These are phyloP conservation scores for Asterionellopsis glacialis DNA, from an alignment of 108 stramenopile genomes.

Conservation along the genomic window DNA sequence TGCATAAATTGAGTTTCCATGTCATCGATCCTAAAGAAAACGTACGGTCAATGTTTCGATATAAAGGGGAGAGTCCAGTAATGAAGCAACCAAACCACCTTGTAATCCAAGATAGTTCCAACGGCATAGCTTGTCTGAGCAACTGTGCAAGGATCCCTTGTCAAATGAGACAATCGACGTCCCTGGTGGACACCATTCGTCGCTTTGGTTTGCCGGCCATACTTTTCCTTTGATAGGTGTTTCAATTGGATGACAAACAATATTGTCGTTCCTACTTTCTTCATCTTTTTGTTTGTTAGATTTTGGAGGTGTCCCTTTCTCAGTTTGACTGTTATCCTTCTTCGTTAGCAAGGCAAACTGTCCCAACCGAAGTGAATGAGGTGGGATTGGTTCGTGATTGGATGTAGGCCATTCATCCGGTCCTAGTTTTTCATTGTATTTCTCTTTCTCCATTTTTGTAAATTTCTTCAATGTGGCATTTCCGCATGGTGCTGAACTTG, in stretches of 20 bases:
- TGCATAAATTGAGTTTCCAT: too few species aligned
- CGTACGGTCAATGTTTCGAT: slow-evolving; percentile 53
- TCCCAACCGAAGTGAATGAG: slow-evolving; percentile 61
- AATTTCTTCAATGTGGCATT: slow-evolving; percentile 84
- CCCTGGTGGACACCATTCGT: slow-evolving; percentile 84
- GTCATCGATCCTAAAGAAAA: too few species aligned
- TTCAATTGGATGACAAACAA: background rate
- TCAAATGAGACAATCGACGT: slow-evolving; percentile 50
- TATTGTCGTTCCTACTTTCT: background rate
- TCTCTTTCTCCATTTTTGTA: slow-evolving; percentile 71
- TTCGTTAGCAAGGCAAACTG: slow-evolving; percentile 77
- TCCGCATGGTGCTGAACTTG: slow-evolving; percentile 84
- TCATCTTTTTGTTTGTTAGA: background rate
- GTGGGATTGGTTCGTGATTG: slow-evolving; percentile 45
- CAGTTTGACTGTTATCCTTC: slow-evolving; percentile 33
- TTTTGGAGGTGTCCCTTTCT: background rate
- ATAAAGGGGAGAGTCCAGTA: slow-evolving; percentile 53
- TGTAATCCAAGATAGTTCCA: slow-evolving; percentile 83
- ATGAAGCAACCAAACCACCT: slow-evolving; percentile 61
- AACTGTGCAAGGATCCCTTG: slow-evolving; percentile 49
- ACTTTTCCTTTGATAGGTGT: slow-evolving; percentile 11
- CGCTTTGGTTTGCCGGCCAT: slow-evolving; percentile 69
- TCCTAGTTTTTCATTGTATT: slow-evolving; percentile 52
- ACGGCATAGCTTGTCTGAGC: slow-evolving; percentile 78
- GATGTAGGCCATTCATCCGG: slow-evolving; percentile 70